These are phyloP conservation scores for Mentha longifolia DNA, from an alignment of 257 asterid species.

Conservation along the genomic window DNA sequence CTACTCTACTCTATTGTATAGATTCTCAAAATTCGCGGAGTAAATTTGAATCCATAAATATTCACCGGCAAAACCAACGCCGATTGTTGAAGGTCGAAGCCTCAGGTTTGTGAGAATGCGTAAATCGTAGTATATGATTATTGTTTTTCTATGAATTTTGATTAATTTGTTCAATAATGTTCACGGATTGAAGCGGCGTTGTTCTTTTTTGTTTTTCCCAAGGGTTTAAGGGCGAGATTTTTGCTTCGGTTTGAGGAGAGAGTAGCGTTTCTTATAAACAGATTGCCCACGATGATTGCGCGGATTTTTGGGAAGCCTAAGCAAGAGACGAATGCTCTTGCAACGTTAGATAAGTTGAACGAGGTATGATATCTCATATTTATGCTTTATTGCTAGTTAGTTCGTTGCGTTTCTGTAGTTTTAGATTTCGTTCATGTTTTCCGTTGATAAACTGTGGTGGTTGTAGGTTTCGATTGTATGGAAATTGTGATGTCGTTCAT, in stretches of 20 bases:
- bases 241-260: constrained; percentile 6
- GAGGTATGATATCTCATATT: constrained; percentile 55
- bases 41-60: constrained; percentile 17
- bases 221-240: constrained; percentile 32
- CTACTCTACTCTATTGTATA: neutral
- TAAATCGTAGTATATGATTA: neutral
- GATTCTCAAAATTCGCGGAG: constrained; percentile 3
- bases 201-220: constrained; percentile 6
- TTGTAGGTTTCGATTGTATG: neutral
- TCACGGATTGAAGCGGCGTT: constrained; percentile 29
- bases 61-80: neutral
- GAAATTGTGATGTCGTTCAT: neutral
- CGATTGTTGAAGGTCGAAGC: neutral
- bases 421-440: neutral
- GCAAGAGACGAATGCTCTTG: constrained; percentile 57
- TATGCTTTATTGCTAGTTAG: neutral
- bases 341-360: constrained; percentile 58
- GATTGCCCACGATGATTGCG: constrained; percentile 48
- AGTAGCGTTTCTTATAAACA: constrained; percentile 12
- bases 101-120: constrained; percentile 12
- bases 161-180: neutral
- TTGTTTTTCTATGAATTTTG: constrained; percentile 11
- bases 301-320: constrained; percentile 64
- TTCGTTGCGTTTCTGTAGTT: neutral
- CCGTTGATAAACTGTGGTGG: neutral